Evolutionary conservation across 768 basidiomycete genomes (phyloP).

Genomic region (Ramaria sp.): DNA sequence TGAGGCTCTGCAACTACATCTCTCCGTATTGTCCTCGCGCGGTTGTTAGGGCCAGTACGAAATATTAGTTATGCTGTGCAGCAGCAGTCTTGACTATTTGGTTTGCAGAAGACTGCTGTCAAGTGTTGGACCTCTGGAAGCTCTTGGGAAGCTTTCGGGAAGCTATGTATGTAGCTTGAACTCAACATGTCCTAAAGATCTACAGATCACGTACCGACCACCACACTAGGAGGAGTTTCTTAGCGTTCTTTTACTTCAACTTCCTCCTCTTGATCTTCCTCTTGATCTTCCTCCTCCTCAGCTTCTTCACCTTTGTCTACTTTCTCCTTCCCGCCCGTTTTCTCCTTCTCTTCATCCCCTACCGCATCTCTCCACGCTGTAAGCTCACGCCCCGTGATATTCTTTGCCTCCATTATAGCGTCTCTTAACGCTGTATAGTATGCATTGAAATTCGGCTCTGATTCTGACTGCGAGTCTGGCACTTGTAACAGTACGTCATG

Average conservation of each 20-base stretch:
- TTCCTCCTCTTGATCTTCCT: not conserved
- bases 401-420: conserved; percentile 41
- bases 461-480: conserved; percentile 12
- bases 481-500: conserved; percentile 14
- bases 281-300: conserved; percentile 29
- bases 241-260: not conserved
- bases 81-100: too few relatives aligned
- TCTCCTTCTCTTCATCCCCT: conserved; percentile 49
- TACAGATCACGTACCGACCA: too few relatives aligned
- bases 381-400: conserved; percentile 51
- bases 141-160: too few relatives aligned
- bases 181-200: too few relatives aligned
- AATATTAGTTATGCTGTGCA: too few relatives aligned
- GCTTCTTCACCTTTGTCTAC: conserved; percentile 28
- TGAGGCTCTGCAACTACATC: too few relatives aligned
- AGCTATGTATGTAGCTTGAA: too few relatives aligned
- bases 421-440: conserved; percentile 43
- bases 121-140: too few relatives aligned
- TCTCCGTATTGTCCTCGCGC: too few relatives aligned
- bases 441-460: conserved; percentile 18
- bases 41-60: too few relatives aligned
- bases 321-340: conserved; percentile 28
- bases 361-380: conserved; percentile 69
- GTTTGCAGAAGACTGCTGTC: too few relatives aligned
- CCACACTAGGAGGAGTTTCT: too few relatives aligned